Evolutionary conservation across 129 eudicot species (phyloP).

Genomic region (Centaurea solstitialis): DNA sequence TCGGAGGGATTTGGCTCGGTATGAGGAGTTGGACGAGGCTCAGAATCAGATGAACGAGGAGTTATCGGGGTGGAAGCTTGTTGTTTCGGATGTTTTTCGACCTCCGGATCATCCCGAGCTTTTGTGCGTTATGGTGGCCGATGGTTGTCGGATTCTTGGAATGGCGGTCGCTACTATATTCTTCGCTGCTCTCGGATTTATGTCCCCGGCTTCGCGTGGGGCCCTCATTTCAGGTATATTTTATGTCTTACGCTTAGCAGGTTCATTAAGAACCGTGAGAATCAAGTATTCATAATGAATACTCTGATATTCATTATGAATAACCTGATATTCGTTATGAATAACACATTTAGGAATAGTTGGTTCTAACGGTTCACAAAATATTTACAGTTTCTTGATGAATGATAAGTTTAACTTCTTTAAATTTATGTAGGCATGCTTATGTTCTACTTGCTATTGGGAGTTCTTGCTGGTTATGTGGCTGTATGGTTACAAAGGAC

Average conservation of each 20-base stretch:
- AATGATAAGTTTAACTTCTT: not conserved
- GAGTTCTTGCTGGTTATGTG: conserved; percentile 33
- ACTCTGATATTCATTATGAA: not conserved
- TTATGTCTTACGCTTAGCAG: not conserved
- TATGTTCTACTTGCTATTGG: conserved; percentile 34
- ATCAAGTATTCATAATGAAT: not conserved
- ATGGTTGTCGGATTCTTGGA: conserved; percentile 39
- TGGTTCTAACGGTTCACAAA: not conserved
- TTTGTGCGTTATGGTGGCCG: conserved; percentile 46
- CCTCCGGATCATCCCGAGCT: conserved; percentile 28
- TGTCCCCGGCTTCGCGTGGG: conserved; percentile 51
- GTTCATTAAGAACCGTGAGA: not conserved
- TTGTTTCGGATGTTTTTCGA: conserved; percentile 38
- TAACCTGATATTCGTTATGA: not conserved
- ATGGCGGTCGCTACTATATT: conserved; percentile 41
- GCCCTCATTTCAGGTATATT: conserved; percentile 38
- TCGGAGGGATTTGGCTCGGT: conserved; percentile 41
- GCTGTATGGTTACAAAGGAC: conserved; percentile 39
- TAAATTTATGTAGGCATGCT: conserved; percentile 30
- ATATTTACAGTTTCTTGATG: not conserved
- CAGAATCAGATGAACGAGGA: conserved; percentile 42
- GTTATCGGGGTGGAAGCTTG: conserved; percentile 46
- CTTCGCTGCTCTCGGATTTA: conserved; percentile 42
- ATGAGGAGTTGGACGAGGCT: conserved; percentile 42
- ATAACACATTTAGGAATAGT: not conserved